phyloP scores from a whole-genome alignment of 2,329 filamentous ascomycete genomes.

The Xylariaceae sp. region DNA sequence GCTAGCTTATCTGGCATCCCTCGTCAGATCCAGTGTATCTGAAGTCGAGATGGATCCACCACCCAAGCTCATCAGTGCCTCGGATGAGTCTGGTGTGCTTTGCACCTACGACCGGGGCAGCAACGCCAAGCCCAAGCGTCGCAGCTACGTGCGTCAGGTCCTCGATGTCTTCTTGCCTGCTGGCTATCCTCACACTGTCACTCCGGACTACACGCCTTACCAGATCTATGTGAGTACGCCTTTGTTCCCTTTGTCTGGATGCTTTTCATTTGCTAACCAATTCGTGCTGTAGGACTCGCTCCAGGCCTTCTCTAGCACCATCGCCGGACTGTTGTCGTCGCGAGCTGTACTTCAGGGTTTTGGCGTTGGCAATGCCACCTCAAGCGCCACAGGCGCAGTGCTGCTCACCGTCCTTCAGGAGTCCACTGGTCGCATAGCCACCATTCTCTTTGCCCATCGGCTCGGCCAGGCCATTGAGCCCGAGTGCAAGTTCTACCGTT shows the following conservation, averaged over 20 bases:
- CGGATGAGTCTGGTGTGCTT: slow-evolving; percentile 27
- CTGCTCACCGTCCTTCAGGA: slow-evolving; percentile 82
- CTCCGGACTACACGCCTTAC: slow-evolving; percentile 76
- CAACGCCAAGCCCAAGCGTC: slow-evolving; percentile 29
- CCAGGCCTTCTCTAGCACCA: slow-evolving; percentile 81
- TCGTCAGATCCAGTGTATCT: no score
- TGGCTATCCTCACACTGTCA: slow-evolving; percentile 86
- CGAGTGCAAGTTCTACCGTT: slow-evolving; percentile 86
- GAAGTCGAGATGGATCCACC: no score
- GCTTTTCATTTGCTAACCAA: no score
- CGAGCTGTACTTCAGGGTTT: slow-evolving; percentile 76
- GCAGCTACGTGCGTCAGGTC: slow-evolving; percentile 34
- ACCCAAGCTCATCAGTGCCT: slow-evolving; percentile 23
- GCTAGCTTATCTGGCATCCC: no score
- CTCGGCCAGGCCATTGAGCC: slow-evolving; percentile 82
- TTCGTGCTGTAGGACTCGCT: slow-evolving; percentile 58
- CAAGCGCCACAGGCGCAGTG: slow-evolving; percentile 76
- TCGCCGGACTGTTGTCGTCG: slow-evolving; percentile 75
- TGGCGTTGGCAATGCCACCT: slow-evolving; percentile 78
- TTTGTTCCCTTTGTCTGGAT: background rate
- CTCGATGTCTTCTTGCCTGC: slow-evolving; percentile 79
- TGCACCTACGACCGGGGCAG: slow-evolving; percentile 55
- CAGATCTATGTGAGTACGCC: slow-evolving; percentile 45
- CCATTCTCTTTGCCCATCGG: slow-evolving; percentile 80
- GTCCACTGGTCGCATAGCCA: slow-evolving; percentile 75